Evolutionary conservation across 768 basidiomycete genomes (phyloP).

Genomic region (Boletellus ananiceps): DNA sequence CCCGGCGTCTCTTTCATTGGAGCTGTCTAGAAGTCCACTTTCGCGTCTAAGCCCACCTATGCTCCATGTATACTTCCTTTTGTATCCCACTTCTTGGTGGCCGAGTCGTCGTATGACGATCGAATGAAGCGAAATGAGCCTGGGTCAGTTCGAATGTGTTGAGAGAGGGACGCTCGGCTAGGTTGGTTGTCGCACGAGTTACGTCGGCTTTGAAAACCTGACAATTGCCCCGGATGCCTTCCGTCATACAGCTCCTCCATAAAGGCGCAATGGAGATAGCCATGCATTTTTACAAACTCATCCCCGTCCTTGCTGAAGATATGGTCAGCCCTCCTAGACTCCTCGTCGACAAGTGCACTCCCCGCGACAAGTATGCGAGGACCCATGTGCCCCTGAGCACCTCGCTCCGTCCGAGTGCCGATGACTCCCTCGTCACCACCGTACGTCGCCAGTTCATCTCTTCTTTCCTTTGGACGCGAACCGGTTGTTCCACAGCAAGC

Average conservation of each 20-base stretch:
- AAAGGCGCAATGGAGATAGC: constrained; percentile 16
- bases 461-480: not conserved
- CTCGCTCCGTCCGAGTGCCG: constrained; percentile 25
- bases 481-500: constrained; percentile 16
- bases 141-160: constrained; percentile 1
- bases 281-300: not conserved
- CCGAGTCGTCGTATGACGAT: constrained; percentile 14
- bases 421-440: constrained; percentile 22
- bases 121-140: constrained; percentile 18
- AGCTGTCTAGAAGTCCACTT: constrained; percentile 7
- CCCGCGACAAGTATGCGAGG: constrained; percentile 31
- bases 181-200: constrained; percentile 24
- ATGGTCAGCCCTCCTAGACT: constrained; percentile 25
- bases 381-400: constrained; percentile 28
- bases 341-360: constrained; percentile 32
- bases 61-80: constrained; percentile 12
- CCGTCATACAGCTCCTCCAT: constrained; percentile 18
- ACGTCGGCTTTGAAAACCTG: constrained; percentile 2
- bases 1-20: constrained; percentile 15
- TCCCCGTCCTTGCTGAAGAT: constrained; percentile 1
- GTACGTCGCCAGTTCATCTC: constrained; percentile 10
- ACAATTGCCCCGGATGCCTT: constrained; percentile 18
- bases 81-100: constrained; percentile 13
- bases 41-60: constrained; percentile 26
- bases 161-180: constrained; percentile 8